Base-by-base conservation (phyloP, 2,329 filamentous ascomycete species). In the Dothideomycetes sp. region DNA sequence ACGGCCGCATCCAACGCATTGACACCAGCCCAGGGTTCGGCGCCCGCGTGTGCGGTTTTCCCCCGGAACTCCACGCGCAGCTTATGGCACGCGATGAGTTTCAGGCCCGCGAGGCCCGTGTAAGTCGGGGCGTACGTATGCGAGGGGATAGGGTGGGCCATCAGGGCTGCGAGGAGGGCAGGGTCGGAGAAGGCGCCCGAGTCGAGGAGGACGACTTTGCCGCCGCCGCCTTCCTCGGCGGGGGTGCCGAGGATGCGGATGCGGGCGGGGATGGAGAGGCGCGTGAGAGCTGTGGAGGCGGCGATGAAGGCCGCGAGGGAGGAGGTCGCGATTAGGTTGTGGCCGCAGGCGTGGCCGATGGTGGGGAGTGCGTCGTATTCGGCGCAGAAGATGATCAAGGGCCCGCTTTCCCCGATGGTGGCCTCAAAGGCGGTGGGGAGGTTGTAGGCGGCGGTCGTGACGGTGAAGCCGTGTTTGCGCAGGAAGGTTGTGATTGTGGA, bases 341-440 rank as follows among this genome's bases (percentile, higher is more conserved):
- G 64, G 0, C 64, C 64, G 38, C 64, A 68, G 1, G 64, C 63
- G 45, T 68, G 64, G 1, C 61, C 63, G 11, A 66, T 57, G 17
- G 54, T 54, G 3, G 53, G 54, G 19, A 65, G 48, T 4, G 63
- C 61, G 47, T 66, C 31, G 14, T 45, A 46, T 39, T 66, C 63
- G 1, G 59, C 60, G 39, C 66, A 64, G 42, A 68, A 67, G 10
- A 58, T 62, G 7, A 68, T 60, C 0, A 59, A 63, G 3, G 68
- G 66, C 0, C 69, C 69, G 12, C 58, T 53, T 37, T 49, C 62
- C 10, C 65, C 62, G 37, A 58, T 68, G 1, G 65, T 63, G 4
- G 69, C 70, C 16, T 66, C 60, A 60, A 71, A 75, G 10, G 70
- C 70, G 2, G 71, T 75, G 19, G 59, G 56, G 45, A 75, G 59